Evolutionary conservation across 306 rosid genomes (phyloP).

Genomic region (Quercus rubra): DNA sequence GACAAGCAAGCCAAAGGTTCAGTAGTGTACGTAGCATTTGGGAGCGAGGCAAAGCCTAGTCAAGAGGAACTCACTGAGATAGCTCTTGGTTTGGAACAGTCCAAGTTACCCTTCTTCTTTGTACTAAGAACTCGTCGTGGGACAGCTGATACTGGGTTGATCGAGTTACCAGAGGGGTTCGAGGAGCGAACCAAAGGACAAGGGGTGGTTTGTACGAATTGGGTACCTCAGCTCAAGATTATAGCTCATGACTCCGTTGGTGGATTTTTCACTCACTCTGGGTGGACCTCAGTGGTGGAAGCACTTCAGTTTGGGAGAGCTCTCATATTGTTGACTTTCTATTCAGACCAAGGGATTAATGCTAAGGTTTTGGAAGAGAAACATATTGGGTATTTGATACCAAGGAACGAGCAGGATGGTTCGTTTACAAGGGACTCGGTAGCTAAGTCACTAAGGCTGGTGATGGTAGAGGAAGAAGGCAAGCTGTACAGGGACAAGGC

Average conservation of each 20-base stretch:
- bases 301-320: slow-evolving; percentile 7
- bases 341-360: slow-evolving; percentile 21
- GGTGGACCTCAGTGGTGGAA: slow-evolving; percentile 48
- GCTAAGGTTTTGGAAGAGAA: slow-evolving; percentile 29
- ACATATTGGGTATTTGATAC: slow-evolving; percentile 24
- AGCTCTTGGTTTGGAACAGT: slow-evolving; percentile 50
- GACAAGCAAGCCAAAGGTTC: slow-evolving; percentile 21
- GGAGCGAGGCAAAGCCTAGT: slow-evolving; percentile 34
- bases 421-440: slow-evolving; percentile 23
- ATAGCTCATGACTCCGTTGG: slow-evolving; percentile 48
- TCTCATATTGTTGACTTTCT: slow-evolving; percentile 13
- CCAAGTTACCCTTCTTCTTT: slow-evolving; percentile 58
- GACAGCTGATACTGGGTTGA: neutral
- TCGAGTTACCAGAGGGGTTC: slow-evolving; percentile 48
- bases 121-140: slow-evolving; percentile 27
- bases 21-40: slow-evolving; percentile 59
- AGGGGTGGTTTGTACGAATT: slow-evolving; percentile 40
- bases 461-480: slow-evolving; percentile 34
- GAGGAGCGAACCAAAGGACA: slow-evolving; percentile 38
- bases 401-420: slow-evolving; percentile 29
- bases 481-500: slow-evolving; percentile 26
- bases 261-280: slow-evolving; percentile 51
- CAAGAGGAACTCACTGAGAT: slow-evolving; percentile 30
- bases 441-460: slow-evolving; percentile 20
- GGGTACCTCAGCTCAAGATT: slow-evolving; percentile 58